Evolutionary conservation across 352 stramenopile species (phyloP), one percentile per base, ranked within the genome.

Genomic region (Achlya hypogyna): DNA sequence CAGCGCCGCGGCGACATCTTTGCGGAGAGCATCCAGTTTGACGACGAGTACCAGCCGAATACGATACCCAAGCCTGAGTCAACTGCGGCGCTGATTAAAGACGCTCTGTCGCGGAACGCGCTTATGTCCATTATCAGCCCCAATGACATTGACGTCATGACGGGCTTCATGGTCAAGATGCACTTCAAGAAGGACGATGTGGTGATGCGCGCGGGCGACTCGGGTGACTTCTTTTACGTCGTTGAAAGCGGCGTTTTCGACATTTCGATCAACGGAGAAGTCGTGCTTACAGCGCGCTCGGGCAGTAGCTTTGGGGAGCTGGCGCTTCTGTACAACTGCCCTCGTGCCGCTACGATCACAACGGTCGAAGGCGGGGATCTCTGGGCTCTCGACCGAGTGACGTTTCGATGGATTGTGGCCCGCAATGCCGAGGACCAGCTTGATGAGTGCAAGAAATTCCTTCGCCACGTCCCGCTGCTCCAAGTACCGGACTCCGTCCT

Each of bases 311-410:
- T 98, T 67, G 96, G 96, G 51, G 96, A 99, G 73, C 73, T 98
- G 8, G 94, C 96, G 4, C 78, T 99, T 20, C 82, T 98, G 68
- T 98, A 98, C 77, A 97, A 97, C 72, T 89, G 88, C 53, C 96
- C 95, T n/a, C 78, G 96, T 34, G 93, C 93, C 27, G 96, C 94
- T 2, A 97, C 85, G 74, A 89, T 95, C 9, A 75, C 72, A 10
- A 82, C 78, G 29, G 72, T 69, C 1, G 65, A 81, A 12, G 45
- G 75, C 31, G 79, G 77, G 38, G 74, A 75, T 62, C 70, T 97
- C 27, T 97, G 88, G 86, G 79, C 85, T 5, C 78, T 97, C 0
- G 86, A 96, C 65, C 81, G 91, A 60, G 71, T 87, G 32, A 90
- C 91, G 0, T 97, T 97, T 70, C 74, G 84, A 1, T 78, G 79